A percentile compares a stretch with the other conserved stretches of the same genome.
Evolutionary conservation across 2,329 filamentous ascomycete genomes (phyloP).

Genomic region (Hawksworthiomyces lignivorus): DNA sequence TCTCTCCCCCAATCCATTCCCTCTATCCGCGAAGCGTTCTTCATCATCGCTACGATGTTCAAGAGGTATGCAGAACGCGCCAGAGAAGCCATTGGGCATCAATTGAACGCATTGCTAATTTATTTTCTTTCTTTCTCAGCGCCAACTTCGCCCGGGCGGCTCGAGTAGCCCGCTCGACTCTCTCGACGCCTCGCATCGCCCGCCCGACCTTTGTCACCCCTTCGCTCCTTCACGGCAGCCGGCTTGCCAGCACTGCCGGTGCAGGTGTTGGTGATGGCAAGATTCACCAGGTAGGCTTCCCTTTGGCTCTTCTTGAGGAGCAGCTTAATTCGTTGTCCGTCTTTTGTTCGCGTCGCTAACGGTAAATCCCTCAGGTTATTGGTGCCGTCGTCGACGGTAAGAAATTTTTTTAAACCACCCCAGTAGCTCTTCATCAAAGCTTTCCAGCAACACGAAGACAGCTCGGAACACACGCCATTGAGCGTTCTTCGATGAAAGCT

Average conservation of each 20-base stretch:
- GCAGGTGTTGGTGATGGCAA: conserved; percentile 54
- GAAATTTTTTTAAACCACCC: conserved; percentile 31
- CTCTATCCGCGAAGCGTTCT: conserved; percentile 12
- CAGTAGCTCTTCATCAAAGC: too few relatives aligned
- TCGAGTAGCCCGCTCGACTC: conserved; percentile 54
- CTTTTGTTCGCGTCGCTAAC: conserved; percentile 4
- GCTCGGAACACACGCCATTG: background rate
- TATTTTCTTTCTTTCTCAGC: conserved; percentile 34
- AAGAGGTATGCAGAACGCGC: conserved; percentile 57
- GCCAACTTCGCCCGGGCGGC: conserved; percentile 48
- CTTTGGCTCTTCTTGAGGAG: too few relatives aligned
- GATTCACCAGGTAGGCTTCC: conserved; percentile 56
- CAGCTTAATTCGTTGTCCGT: conserved; percentile 2
- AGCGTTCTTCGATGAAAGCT: background rate
- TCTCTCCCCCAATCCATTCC: conserved; percentile 6
- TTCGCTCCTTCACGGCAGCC: conserved; percentile 31
- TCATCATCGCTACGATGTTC: conserved; percentile 57
- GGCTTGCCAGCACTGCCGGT: conserved; percentile 51
- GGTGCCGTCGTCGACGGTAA: conserved; percentile 98
- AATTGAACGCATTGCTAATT: conserved; percentile 29
- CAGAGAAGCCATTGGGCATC: background rate
- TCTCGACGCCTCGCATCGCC: conserved; percentile 47
- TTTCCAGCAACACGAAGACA: too few relatives aligned
- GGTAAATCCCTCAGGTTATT: conserved; percentile 65
- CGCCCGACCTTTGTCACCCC: conserved; percentile 32